A percentile compares a stretch with the other conserved stretches of the same genome.
Evolutionary conservation across 768 basidiomycete genomes (phyloP).

Genomic region (Krasilnikovozyma curviuscula): DNA sequence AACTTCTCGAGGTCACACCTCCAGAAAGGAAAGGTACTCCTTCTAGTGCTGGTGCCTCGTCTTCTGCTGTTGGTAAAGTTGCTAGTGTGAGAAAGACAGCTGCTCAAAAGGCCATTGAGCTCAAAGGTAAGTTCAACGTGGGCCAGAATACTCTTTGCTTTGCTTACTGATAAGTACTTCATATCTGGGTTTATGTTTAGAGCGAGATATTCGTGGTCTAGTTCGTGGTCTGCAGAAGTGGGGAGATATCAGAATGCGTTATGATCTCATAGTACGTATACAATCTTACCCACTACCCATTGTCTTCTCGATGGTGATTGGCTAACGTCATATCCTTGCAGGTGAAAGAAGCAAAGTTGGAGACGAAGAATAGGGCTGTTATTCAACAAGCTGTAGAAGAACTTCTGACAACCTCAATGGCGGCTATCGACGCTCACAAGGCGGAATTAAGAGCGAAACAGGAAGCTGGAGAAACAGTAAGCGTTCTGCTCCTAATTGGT

Average conservation of each 20-base stretch:
- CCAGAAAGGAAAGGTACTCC: no score
- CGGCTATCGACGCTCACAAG: constrained; percentile 67
- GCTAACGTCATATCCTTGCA: constrained; percentile 23
- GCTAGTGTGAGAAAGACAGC: constrained; percentile 68
- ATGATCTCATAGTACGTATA: constrained; percentile 68
- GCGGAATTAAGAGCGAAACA: constrained; percentile 54
- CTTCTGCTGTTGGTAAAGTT: no score
- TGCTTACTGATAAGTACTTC: no score
- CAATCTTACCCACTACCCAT: no score
- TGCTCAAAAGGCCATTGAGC: constrained; percentile 82
- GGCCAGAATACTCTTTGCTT: no score
- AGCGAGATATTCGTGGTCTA: constrained; percentile 85
- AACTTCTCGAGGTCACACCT: no score
- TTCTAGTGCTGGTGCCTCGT: no score
- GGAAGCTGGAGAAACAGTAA: constrained; percentile 54
- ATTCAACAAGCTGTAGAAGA: constrained; percentile 82
- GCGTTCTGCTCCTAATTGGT: background rate
- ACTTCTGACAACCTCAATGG: constrained; percentile 64
- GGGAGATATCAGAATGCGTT: constrained; percentile 90
- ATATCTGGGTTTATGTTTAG: constrained; percentile 30
- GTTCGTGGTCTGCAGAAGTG: constrained; percentile 89
- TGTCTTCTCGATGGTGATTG: background rate
- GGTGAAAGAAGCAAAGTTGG: constrained; percentile 75
- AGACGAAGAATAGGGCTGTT: constrained; percentile 83
- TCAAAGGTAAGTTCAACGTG: constrained; percentile 47